A percentile compares a stretch with the other conserved stretches of the same genome.
Conservation (phyloP, 2,329 filamentous ascomycete genomes). For the Beauveria pseudobassiana region DNA sequence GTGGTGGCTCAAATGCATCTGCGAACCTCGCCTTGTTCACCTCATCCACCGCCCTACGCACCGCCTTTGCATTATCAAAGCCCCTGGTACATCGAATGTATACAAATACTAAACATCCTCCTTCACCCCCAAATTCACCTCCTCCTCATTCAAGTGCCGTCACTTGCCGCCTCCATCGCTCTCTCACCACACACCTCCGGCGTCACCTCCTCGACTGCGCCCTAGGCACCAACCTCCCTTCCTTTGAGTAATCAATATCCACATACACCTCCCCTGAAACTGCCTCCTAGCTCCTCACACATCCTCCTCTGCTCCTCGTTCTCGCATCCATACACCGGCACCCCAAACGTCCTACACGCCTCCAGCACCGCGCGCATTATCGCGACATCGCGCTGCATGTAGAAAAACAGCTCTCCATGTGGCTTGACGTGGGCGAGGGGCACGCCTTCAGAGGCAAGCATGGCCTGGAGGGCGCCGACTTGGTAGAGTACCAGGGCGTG, state of each 20-base stretch:
- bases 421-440: slow-evolving; percentile 55
- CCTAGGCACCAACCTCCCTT: slow-evolving; percentile 12
- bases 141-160: not conserved
- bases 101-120: slow-evolving; percentile 11
- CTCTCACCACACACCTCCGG: slow-evolving; percentile 13
- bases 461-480: slow-evolving; percentile 53
- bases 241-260: slow-evolving; percentile 19
- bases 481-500: slow-evolving; percentile 54
- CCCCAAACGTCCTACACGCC: slow-evolving; percentile 20
- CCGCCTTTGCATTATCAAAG: slow-evolving; percentile 9
- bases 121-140: not conserved
- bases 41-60: slow-evolving; percentile 9
- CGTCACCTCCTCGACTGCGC: slow-evolving; percentile 11
- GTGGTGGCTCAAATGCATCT: not conserved
- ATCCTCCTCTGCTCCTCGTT: slow-evolving; percentile 11
- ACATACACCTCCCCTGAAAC: slow-evolving; percentile 16
- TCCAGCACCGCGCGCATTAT: slow-evolving; percentile 23
- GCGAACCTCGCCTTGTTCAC: not conserved
- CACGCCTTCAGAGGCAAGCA: slow-evolving; percentile 49
- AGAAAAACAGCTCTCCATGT: slow-evolving; percentile 49
- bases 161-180: not conserved
- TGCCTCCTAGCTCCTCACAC: slow-evolving; percentile 15
- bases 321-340: slow-evolving; percentile 21
- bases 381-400: slow-evolving; percentile 21
- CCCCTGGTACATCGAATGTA: slow-evolving; percentile 11